Evolutionary conservation across 495 filamentous ascomycete species (phyloP), one percentile per base, ranked within the genome.

Genomic region (Echria macrotheca): DNA sequence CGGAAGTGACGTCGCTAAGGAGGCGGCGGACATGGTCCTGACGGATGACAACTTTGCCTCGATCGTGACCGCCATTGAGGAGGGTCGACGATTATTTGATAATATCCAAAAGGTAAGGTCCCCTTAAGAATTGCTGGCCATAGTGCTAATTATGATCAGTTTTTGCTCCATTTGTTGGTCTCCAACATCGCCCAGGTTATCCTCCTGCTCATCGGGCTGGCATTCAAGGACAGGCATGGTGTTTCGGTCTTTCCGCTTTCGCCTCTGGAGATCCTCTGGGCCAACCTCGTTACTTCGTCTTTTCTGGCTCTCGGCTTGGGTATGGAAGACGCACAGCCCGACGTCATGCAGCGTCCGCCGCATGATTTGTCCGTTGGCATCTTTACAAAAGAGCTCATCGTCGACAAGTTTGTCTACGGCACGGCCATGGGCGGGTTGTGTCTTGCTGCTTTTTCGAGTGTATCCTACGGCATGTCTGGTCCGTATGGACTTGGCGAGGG

Each of bases 41-140:
- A 90, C 88, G 1, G 87, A 93, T 61, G 89, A 93, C 61, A 91
- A 94, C 60, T 91, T 91, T 58, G 83, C 85, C 4, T 83, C 77
- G 11, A 89, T 89, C 52, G 81, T 89, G 5, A 83, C 78, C 23
- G 84, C 84, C 8, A 79, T 89, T 31, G 77, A 84, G 42, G 84
- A 89, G 59, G 85, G 85, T 1, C 69, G 85, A 31, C 68, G 84
- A 18, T 70, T 89, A 41, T 89, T 87, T 64, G 84, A 87, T 57
- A 89, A 89, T 49, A 87, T 89, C 52, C 84, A 89, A 56, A 90
- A 91, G 60, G 60, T 57, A 9, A 31, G 14, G 60, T 93, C 94
- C 69, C 79, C 94, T 43, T 37, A 3, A 6, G 95, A 87, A 1
- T 95, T 95, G 67, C 89, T 1, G 4, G 1, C 29, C 19, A 15